Evolutionary conservation across 371 early-diverging fungal genomes (phyloP).

Genomic region (Syncephalastrum racemosum): DNA sequence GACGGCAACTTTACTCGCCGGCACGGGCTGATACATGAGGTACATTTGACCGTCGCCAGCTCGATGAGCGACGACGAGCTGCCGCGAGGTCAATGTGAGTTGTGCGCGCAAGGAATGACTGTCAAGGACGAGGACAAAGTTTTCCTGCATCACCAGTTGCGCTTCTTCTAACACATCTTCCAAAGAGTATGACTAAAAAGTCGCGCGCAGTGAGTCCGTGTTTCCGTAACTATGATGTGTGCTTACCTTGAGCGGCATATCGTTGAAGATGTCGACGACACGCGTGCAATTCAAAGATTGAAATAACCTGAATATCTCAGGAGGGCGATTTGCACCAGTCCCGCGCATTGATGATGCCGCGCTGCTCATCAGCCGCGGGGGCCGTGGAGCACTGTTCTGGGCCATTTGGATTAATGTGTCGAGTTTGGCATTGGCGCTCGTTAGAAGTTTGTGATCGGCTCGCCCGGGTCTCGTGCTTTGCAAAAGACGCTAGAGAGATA

Average conservation of each 20-base stretch:
- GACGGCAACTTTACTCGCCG: slow-evolving; percentile 17
- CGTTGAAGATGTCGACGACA: slow-evolving; percentile 28
- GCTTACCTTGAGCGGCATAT: slow-evolving; percentile 23
- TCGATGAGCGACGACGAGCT: not conserved
- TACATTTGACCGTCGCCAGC: slow-evolving; percentile 1
- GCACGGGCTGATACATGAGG: slow-evolving; percentile 23
- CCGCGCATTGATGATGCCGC: slow-evolving; percentile 3
- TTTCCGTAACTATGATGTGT: not conserved
- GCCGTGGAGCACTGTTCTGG: slow-evolving; percentile 15
- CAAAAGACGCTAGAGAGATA: slow-evolving; percentile 29
- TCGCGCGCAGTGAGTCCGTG: not conserved
- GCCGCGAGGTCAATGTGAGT: not conserved
- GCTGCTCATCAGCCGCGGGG: slow-evolving; percentile 1
- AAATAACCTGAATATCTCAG: not conserved
- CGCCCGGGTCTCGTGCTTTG: slow-evolving; percentile 41
- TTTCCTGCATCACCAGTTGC: slow-evolving; percentile 16
- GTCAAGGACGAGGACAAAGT: slow-evolving; percentile 8
- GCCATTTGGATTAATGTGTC: slow-evolving; percentile 36
- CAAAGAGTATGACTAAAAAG: no score
- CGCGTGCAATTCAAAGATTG: slow-evolving; percentile 28
- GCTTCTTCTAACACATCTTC: not conserved
- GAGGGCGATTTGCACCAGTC: not conserved
- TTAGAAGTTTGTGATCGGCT: slow-evolving; percentile 36
- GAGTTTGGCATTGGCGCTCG: slow-evolving; percentile 35
- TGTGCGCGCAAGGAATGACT: slow-evolving; percentile 10